phyloP scores from a whole-genome alignment of 2,329 filamentous ascomycete genomes.

The Seiridium cupressi region DNA sequence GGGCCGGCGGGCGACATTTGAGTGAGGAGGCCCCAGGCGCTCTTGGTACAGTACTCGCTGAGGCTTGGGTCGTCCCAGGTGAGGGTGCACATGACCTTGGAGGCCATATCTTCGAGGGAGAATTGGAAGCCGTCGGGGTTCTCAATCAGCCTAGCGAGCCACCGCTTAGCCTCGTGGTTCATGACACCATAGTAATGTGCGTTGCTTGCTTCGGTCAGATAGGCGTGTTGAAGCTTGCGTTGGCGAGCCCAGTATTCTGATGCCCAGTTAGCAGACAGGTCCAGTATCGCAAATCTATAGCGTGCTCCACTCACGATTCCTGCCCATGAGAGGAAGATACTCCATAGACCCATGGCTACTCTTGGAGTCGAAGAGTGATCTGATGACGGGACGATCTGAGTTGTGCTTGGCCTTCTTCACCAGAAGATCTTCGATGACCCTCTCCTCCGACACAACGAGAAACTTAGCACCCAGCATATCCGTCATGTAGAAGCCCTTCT shows the following conservation, averaged over 20 bases:
- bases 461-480: slow-evolving; percentile 32
- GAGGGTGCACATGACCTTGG: slow-evolving; percentile 54
- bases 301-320: slow-evolving; percentile 41
- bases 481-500: slow-evolving; percentile 30
- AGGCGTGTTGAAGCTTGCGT: slow-evolving; percentile 49
- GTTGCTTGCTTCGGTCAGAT: slow-evolving; percentile 39
- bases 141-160: slow-evolving; percentile 45
- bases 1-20: slow-evolving; percentile 58
- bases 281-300: background rate
- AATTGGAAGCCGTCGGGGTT: slow-evolving; percentile 49
- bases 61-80: slow-evolving; percentile 51
- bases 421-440: slow-evolving; percentile 49
- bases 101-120: slow-evolving; percentile 54
- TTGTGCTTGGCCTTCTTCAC: slow-evolving; percentile 50
- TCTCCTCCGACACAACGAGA: slow-evolving; percentile 48
- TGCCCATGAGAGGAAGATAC: slow-evolving; percentile 55
- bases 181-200: slow-evolving; percentile 35
- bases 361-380: slow-evolving; percentile 52
- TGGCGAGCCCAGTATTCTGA: slow-evolving; percentile 54
- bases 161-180: slow-evolving; percentile 53
- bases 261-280: background rate
- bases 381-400: slow-evolving; percentile 46
- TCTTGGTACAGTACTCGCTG: slow-evolving; percentile 46
- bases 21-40: slow-evolving; percentile 54
- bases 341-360: slow-evolving; percentile 54